phyloP scores from a whole-genome alignment of 1,139 yeast species.

The Zygosaccharomyces pseudobailii region DNA sequence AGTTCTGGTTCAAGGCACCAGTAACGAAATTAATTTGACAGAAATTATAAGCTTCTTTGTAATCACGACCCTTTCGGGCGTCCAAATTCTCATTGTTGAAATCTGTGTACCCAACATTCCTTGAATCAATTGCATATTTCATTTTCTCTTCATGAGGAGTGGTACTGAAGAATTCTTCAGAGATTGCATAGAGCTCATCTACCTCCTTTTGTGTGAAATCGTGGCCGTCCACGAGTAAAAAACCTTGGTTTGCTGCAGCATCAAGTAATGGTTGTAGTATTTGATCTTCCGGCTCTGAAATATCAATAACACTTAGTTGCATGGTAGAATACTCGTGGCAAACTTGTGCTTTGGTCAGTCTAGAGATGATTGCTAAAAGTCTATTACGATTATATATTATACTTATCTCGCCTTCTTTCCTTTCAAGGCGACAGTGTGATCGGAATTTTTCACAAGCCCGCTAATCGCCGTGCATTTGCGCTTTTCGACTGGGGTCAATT shows the following conservation, averaged over 20 bases:
- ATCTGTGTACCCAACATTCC: conserved; percentile 61
- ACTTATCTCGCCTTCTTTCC: background rate
- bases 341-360: background rate
- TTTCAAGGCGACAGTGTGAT: background rate
- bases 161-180: conserved; percentile 50
- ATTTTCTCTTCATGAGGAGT: conserved; percentile 48
- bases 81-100: conserved; percentile 58
- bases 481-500: background rate
- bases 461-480: background rate
- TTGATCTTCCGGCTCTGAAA: conserved; percentile 40
- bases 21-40: conserved; percentile 28
- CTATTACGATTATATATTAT: background rate
- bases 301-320: conserved; percentile 48
- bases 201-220: conserved; percentile 58
- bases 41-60: conserved; percentile 36
- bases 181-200: conserved; percentile 46
- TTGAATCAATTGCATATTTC: conserved; percentile 43
- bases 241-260: conserved; percentile 71
- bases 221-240: conserved; percentile 69
- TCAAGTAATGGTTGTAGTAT: conserved; percentile 52
- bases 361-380: too few relatives aligned
- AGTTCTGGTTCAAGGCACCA: conserved; percentile 33
- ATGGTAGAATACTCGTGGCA: conserved; percentile 29
- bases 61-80: conserved; percentile 44
- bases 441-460: background rate